Evolutionary conservation across 2,329 filamentous ascomycete genomes (phyloP), one percentile per base, ranked within the genome.

Genomic region (Emericellopsis atlantica): DNA sequence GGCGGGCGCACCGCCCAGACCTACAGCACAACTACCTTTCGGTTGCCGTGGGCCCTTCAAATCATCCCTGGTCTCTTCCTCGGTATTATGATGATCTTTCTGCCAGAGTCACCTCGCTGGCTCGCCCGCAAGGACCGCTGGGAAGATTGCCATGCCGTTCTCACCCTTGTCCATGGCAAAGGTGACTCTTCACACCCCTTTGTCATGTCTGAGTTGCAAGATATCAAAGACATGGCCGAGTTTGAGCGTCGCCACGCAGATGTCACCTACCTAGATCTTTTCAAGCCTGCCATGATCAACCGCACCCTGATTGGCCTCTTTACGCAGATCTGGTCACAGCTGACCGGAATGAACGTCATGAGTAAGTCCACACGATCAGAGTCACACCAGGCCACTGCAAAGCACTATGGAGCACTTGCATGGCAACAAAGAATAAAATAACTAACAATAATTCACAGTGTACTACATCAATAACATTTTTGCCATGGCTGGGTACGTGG

Each of bases 161-260:
- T 70, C 32, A 68, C 66, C 1, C 63, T 81, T 24, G 74, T 84
- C 2, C 80, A 84, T 51, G 78, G 72, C 32, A 68, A 79, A 41
- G 82, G 83, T 2, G 73, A 88, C 46, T 60, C 65, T 2, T 67
- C 77, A 50, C 73, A 73, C 33, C 72, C 76, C 0, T 81, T 84
- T 48, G 84, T 90, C 9, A 60, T 60, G 9, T 70, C 66, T 24
- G 85, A 92, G 55, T 64, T 84, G 54, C 64, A 76, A 16, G 83
- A 89, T 48, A 90, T 92, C 54, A 73, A 76, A 47, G 75, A 81
- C 32, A 80, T 79, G 57, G 74, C 81, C 50, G 79, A 85, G 39
- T 83, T 89, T 46, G 84, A 92, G 58, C 71, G 76, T 15, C 64
- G 69, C 22, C 82, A 85, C 54, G 65, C 76, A 12, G 71, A 87